A percentile compares a stretch with the other conserved stretches of the same genome.
phyloP scores from a whole-genome alignment of 768 basidiomycete genomes.

The Suillus paluster region DNA sequence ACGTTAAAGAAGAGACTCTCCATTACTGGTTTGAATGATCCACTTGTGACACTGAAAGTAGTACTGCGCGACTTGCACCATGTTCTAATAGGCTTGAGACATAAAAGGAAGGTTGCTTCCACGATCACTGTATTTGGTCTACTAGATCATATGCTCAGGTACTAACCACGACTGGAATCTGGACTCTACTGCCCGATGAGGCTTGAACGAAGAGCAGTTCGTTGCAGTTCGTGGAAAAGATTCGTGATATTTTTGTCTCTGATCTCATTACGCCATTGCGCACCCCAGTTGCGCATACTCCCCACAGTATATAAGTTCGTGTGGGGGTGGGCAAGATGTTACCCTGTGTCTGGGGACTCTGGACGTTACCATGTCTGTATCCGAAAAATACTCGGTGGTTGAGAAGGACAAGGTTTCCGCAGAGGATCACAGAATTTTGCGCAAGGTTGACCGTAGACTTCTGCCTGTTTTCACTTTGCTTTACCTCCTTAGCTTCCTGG shows the following conservation, averaged over 20 bases:
- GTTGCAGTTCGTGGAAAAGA: neutral
- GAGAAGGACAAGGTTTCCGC: conserved; percentile 8
- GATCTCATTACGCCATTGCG: conserved; percentile 9
- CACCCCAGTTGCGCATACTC: neutral
- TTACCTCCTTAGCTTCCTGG: conserved; percentile 47
- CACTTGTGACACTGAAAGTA: neutral
- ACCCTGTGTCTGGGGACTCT: neutral
- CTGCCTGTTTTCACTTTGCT: conserved; percentile 45
- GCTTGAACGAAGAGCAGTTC: neutral
- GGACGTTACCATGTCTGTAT: conserved; percentile 12
- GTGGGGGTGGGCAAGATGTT: neutral
- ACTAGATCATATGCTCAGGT: neutral
- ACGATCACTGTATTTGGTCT: conserved; percentile 8
- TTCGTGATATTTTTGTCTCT: neutral
- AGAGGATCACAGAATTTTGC: conserved; percentile 31
- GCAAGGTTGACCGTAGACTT: conserved; percentile 41
- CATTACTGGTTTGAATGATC: conserved; percentile 47
- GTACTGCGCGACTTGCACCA: neutral
- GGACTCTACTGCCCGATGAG: neutral
- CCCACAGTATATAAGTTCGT: neutral
- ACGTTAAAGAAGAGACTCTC: conserved; percentile 93
- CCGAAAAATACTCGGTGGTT: conserved; percentile 15
- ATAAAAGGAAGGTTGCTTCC: conserved; percentile 24
- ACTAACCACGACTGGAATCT: neutral
- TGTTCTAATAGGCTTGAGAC: neutral